Conservation (phyloP, 179 eudicot species). For the Spinacia oleracea region DNA sequence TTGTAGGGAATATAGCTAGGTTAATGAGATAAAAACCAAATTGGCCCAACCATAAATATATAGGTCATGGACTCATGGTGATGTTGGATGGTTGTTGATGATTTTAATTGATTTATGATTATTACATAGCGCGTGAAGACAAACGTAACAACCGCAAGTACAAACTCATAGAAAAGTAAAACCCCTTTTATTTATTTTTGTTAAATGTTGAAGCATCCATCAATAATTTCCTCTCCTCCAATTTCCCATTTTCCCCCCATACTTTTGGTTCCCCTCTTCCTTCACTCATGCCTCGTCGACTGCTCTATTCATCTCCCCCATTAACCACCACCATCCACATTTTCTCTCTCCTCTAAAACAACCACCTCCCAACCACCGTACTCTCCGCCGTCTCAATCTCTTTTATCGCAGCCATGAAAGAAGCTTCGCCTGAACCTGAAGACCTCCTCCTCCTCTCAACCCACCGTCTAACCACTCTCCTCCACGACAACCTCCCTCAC, state of each 20-base stretch:
- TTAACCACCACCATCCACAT: neutral
- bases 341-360: conserved; percentile 6
- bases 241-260: neutral
- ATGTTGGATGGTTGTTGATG: neutral
- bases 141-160: neutral
- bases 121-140: neutral
- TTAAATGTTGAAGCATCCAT: neutral
- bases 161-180: neutral
- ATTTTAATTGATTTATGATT: too few species aligned
- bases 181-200: neutral
- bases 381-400: conserved; percentile 1
- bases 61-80: neutral
- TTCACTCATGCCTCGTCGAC: conserved; percentile 13
- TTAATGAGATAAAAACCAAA: too few species aligned
- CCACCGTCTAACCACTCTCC: conserved; percentile 18
- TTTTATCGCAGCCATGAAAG: conserved; percentile 21
- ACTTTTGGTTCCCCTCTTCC: neutral
- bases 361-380: neutral
- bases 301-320: neutral
- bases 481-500: conserved; percentile 24
- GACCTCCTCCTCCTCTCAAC: conserved; percentile 23
- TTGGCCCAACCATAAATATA: too few species aligned
- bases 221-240: neutral
- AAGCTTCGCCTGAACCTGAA: conserved; percentile 23
- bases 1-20: too few species aligned